Conservation (phyloP, 768 basidiomycete species). For the Trametes meyenii region DNA sequence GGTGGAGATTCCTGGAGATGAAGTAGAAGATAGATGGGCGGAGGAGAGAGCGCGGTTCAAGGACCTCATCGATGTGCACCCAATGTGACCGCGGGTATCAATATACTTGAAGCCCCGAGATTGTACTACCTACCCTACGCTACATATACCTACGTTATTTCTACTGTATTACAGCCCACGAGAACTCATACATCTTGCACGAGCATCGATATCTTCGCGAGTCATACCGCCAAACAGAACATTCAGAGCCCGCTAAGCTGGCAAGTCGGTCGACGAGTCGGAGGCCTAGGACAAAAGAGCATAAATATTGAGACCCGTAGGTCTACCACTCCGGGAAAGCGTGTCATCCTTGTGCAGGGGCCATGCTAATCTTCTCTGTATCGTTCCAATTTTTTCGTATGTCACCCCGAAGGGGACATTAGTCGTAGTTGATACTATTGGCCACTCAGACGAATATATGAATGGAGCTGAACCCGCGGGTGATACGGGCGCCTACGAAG, state of each 20-base stretch:
- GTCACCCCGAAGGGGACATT: constrained; percentile 87
- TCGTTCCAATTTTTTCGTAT: constrained; percentile 99
- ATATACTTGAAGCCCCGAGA: neutral
- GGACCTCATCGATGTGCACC: constrained; percentile 7
- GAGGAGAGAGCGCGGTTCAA: constrained; percentile 12
- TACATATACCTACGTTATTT: neutral
- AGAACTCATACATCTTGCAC: neutral
- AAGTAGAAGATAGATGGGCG: constrained; percentile 8
- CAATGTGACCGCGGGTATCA: neutral
- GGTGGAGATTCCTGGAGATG: constrained; percentile 26
- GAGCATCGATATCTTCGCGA: too few relatives aligned
- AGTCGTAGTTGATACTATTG: too few relatives aligned
- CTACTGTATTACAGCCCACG: neutral
- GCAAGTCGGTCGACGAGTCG: too few relatives aligned
- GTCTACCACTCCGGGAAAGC: constrained; percentile 91
- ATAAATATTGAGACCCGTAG: constrained; percentile 49
- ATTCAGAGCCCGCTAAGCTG: too few relatives aligned
- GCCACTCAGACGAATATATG: too few relatives aligned
- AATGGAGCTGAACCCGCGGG: too few relatives aligned
- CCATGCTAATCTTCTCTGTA: constrained; percentile 99
- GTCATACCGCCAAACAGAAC: too few relatives aligned
- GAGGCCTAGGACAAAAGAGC: neutral
- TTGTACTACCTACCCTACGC: neutral
- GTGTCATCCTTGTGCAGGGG: constrained; percentile 99
- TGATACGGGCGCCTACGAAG: too few relatives aligned